Base-by-base conservation (phyloP, 495 filamentous ascomycete genomes). In the Chaetomidium leptoderma region DNA sequence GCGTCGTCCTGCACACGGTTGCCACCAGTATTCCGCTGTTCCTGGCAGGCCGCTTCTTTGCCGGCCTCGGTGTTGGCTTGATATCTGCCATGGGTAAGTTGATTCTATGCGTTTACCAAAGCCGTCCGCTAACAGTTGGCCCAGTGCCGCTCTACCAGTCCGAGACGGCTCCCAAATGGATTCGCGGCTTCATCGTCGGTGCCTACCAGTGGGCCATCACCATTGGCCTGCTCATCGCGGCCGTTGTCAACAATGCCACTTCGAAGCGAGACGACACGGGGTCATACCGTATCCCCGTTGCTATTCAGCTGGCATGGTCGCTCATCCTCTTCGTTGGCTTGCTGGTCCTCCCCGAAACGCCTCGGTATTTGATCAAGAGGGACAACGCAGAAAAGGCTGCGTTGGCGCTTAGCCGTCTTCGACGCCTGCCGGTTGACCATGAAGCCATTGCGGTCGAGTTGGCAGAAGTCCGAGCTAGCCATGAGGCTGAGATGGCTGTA, bases 151-250 rank as follows among this genome's bases (percentile, higher is more conserved):
- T 89, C 6, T 95, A 93, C 74, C 89, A 92, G 70, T 90, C 87
- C 44, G 89, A 92, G 70, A 89, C 85, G 16, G 83, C 88, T 76
- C 79, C 90, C 1, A 86, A 87, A 65, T 90, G 87, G 82, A 88
- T 95, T 58, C 86, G 90, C 68, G 90, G 88, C 66, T 82, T 85
- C 29, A 84, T 92, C 59, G 88, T 93, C 36, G 85, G 86, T 51
- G 85, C 83, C 8, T 95, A 93, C 65, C 90, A 95, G 72, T 78
- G 90, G 50, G 84, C 86, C 50, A 93, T 95, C 72, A 95, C 90
- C 33, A 75, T 92, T 23, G 90, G 90, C 66, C 77, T 95, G n/a
- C 79, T 95, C 14, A 70, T 96, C 21, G 89, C 91, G 7, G 81
- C 86, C 35, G 80, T 87, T 54, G 85, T 92, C 48, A 83, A 91